phyloP scores from a whole-genome alignment of 441 rosid species.

The Erysimum cheiri region DNA sequence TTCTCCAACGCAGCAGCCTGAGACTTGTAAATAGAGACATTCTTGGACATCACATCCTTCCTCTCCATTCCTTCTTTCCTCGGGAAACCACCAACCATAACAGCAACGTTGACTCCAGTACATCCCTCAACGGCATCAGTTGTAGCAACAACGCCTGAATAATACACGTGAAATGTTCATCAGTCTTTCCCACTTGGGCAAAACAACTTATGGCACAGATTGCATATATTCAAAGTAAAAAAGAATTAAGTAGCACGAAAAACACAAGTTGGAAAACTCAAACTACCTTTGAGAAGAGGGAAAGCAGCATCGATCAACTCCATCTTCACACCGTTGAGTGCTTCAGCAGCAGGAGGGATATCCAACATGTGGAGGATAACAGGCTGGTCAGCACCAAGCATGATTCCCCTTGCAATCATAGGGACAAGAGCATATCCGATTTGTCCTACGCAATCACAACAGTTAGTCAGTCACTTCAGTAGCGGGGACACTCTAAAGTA shows the following conservation, averaged over 20 bases:
- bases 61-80: constrained; percentile 99
- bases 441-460: constrained; percentile 65
- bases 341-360: constrained; percentile 93
- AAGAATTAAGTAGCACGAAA: neutral
- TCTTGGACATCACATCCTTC: constrained; percentile 94
- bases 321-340: constrained; percentile 92
- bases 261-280: neutral
- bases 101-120: constrained; percentile 85
- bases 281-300: constrained; percentile 89
- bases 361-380: constrained; percentile 98
- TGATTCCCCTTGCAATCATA: constrained; percentile 92
- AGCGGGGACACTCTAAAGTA: neutral
- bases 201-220: neutral
- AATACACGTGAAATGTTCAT: constrained; percentile 19
- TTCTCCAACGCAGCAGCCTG: constrained; percentile 94
- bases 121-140: constrained; percentile 96
- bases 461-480: neutral
- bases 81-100: constrained; percentile 98
- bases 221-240: neutral
- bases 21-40: constrained; percentile 91
- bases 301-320: constrained; percentile 95
- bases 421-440: constrained; percentile 97
- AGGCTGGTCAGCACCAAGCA: constrained; percentile 97
- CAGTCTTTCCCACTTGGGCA: neutral
- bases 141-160: constrained; percentile 89